A percentile compares a stretch with the other conserved stretches of the same genome.
Evolutionary conservation across 805 yeast species (phyloP).

Genomic region (Debaryomyces hansenii): DNA sequence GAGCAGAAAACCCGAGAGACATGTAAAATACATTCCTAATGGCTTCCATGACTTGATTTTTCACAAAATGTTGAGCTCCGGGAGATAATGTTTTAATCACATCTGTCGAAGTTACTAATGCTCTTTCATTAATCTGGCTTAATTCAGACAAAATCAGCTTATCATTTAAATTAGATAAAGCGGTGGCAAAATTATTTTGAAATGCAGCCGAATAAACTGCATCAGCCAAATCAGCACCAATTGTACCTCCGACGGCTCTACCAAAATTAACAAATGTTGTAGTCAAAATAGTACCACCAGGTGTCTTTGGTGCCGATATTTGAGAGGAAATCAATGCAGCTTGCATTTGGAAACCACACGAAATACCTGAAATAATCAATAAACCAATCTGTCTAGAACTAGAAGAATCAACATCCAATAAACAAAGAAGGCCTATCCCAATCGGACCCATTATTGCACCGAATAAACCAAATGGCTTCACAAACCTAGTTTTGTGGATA

Average conservation of each 20-base stretch:
- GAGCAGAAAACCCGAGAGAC: conserved; percentile 35
- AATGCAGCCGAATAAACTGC: conserved; percentile 34
- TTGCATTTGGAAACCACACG: conserved; percentile 50
- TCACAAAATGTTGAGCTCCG: conserved; percentile 23
- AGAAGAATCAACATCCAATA: conserved; percentile 41
- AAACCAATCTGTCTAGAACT: conserved; percentile 41
- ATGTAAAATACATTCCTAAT: conserved; percentile 43
- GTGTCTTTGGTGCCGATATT: conserved; percentile 49
- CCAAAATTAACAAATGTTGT: conserved; percentile 46
- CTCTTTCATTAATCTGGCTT: conserved; percentile 10
- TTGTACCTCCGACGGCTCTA: conserved; percentile 47
- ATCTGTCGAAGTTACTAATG: conserved; percentile 14
- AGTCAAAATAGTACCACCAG: conserved; percentile 50
- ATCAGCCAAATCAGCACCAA: conserved; percentile 44
- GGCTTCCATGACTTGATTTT: conserved; percentile 29
- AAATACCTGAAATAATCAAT: conserved; percentile 47
- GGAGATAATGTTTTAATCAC: conserved; percentile 17
- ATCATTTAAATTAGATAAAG: conserved; percentile 6
- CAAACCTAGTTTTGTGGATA: conserved; percentile 36
- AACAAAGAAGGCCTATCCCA: conserved; percentile 45
- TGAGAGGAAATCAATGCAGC: conserved; percentile 45
- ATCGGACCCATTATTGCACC: conserved; percentile 38
- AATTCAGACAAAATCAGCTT: conserved; percentile 19
- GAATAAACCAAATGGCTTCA: conserved; percentile 41
- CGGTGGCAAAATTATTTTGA: conserved; percentile 10